These are phyloP conservation scores for Populus hybrid DNA, from an alignment of 441 rosid genomes.

Conservation along the genomic window DNA sequence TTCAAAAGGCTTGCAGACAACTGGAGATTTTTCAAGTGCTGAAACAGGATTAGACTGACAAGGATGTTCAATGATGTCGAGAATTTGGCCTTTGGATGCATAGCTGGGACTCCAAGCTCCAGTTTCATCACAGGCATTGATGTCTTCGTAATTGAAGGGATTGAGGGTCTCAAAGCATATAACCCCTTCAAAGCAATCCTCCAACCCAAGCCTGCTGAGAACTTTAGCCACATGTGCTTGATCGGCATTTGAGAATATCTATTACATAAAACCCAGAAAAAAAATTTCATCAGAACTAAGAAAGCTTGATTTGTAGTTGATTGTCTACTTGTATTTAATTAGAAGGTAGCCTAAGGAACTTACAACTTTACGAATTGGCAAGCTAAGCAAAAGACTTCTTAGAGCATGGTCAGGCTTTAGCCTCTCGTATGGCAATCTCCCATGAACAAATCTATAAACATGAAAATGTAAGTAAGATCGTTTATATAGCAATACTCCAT, in stretches of 20 bases:
- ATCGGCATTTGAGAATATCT: constrained; percentile 94
- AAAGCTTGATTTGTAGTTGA: background rate
- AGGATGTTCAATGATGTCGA: constrained; percentile 41
- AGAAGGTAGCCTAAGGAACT: constrained; percentile 13
- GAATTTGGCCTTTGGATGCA: constrained; percentile 20
- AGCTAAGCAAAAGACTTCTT: constrained; percentile 59
- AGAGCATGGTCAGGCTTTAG: constrained; percentile 74
- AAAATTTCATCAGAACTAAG: background rate
- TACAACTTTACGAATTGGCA: constrained; percentile 78
- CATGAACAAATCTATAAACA: constrained; percentile 65
- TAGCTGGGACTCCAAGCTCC: constrained; percentile 11
- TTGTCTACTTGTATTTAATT: background rate
- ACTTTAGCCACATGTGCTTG: constrained; percentile 57
- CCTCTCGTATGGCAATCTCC: constrained; percentile 73
- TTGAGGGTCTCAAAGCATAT: constrained; percentile 88
- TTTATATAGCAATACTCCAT: background rate
- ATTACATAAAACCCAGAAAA: background rate
- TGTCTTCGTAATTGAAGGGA: constrained; percentile 28
- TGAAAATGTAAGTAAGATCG: background rate
- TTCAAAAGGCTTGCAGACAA: constrained; percentile 80
- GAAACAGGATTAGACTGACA: constrained; percentile 26
- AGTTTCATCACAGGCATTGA: constrained; percentile 21
- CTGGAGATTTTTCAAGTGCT: constrained; percentile 54
- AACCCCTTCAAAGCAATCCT: constrained; percentile 86
- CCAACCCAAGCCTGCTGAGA: constrained; percentile 67